Conservation (phyloP, 805 yeast species). For the Pichia sporocuriosa region DNA sequence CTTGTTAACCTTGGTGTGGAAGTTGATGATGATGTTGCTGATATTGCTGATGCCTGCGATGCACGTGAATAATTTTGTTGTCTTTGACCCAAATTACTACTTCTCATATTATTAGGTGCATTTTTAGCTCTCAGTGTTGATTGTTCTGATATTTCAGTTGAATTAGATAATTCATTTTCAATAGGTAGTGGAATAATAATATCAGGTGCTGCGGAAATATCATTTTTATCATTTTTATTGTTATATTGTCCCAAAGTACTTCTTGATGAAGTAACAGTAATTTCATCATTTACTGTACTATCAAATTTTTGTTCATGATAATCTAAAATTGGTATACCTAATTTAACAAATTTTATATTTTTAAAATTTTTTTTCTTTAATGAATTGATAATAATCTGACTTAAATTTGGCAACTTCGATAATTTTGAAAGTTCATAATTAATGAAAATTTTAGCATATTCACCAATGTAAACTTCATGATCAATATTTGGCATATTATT, state of each 20-base stretch:
- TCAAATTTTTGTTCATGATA: background rate
- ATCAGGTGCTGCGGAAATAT: no score
- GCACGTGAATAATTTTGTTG: no score
- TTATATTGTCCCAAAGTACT: background rate
- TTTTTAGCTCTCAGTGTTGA: no score
- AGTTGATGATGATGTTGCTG: no score
- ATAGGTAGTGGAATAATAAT: no score
- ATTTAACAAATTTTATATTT: slow-evolving; percentile 6
- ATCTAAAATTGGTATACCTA: slow-evolving; percentile 6
- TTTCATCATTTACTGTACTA: background rate
- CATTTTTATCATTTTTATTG: background rate
- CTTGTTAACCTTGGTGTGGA: no score
- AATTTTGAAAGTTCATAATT: slow-evolving; percentile 6
- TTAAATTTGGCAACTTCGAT: slow-evolving; percentile 1
- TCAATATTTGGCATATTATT: slow-evolving; percentile 4
- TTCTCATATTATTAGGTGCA: no score
- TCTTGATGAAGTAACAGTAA: background rate
- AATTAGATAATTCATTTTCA: no score
- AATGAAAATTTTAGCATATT: slow-evolving; percentile 8
- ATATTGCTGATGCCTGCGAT: no score
- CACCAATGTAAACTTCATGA: slow-evolving; percentile 4
- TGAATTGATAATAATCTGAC: background rate
- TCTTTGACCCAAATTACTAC: no score
- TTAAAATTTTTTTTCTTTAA: slow-evolving; percentile 1
- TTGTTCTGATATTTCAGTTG: no score